Conservation (phyloP, 2,329 filamentous ascomycete species). For the Tolypocladium tropicale region DNA sequence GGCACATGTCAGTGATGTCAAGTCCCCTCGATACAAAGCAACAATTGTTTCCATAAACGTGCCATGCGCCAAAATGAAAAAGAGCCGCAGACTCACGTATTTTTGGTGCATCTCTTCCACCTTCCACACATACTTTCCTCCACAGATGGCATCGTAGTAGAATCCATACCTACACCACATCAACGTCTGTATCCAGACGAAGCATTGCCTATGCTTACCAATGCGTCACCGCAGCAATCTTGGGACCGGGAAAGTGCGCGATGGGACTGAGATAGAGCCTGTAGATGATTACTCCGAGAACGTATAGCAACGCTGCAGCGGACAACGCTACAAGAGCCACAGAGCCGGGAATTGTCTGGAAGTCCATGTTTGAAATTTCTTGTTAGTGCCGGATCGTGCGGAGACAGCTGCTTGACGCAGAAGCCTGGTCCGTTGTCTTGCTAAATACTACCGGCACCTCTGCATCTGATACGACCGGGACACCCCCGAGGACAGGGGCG, state of each 20-base stretch:
- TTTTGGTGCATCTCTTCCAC: not conserved
- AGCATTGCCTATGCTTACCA: not conserved
- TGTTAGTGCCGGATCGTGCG: not conserved
- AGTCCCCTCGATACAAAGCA: not conserved
- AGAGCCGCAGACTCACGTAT: not conserved
- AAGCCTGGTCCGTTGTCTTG: not conserved
- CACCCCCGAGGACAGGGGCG: not conserved
- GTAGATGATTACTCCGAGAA: not conserved
- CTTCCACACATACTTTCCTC: not conserved
- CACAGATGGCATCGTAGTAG: not conserved
- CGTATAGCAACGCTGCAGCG: not conserved
- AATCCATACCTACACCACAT: not conserved
- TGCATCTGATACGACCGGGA: not conserved
- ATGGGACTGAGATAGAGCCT: not conserved
- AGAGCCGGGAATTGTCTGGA: not conserved
- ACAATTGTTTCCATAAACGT: not conserved
- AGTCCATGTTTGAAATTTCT: not conserved
- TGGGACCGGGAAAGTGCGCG: not conserved
- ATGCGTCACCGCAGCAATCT: not conserved
- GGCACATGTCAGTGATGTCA: not conserved
- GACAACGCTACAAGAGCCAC: not conserved
- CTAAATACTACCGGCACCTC: not conserved
- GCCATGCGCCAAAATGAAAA: not conserved
- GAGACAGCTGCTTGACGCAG: not conserved
- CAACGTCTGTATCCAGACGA: not conserved